A percentile compares a stretch with the other conserved stretches of the same genome.
phyloP scores from a whole-genome alignment of 495 filamentous ascomycete species.

The Eremomyces bilateralis region DNA sequence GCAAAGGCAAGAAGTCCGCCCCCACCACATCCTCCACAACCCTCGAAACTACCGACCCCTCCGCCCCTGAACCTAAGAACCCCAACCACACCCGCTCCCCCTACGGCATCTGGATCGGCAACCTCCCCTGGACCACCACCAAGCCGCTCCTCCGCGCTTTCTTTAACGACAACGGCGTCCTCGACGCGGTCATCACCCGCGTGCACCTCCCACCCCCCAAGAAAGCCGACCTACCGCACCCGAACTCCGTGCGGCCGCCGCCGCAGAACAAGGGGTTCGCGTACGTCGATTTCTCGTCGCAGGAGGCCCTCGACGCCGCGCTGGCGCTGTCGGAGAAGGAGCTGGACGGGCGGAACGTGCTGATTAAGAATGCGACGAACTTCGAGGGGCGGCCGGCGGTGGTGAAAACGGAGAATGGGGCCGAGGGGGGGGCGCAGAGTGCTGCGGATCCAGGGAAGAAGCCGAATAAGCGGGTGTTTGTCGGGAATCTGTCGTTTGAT shows the following conservation, averaged over 20 bases:
- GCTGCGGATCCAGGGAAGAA: constrained; percentile 23
- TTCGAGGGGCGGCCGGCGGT: constrained; percentile 58
- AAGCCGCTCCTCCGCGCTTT: constrained; percentile 51
- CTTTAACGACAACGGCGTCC: constrained; percentile 51
- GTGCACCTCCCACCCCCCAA: constrained; percentile 51
- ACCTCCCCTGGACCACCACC: constrained; percentile 61
- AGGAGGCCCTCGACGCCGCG: constrained; percentile 43
- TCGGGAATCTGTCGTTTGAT: constrained; percentile 79
- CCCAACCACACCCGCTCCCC: constrained; percentile 41
- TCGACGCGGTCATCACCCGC: constrained; percentile 50
- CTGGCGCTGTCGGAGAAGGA: constrained; percentile 63
- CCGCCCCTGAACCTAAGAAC: neutral
- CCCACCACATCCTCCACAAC: constrained; percentile 12
- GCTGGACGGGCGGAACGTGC: constrained; percentile 46
- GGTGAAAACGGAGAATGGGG: constrained; percentile 25
- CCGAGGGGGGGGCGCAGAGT: neutral
- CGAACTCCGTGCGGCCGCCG: constrained; percentile 27
- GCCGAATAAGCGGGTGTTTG: constrained; percentile 61
- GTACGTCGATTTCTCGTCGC: constrained; percentile 73
- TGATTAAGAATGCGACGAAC: constrained; percentile 79
- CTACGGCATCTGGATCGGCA: constrained; percentile 88
- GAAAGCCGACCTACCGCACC: constrained; percentile 5
- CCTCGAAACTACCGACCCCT: constrained; percentile 10
- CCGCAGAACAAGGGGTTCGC: constrained; percentile 73
- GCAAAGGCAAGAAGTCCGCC: constrained; percentile 18